These are phyloP conservation scores for Candida nonsorbophila DNA, from an alignment of 805 yeast species.

Conservation along the genomic window DNA sequence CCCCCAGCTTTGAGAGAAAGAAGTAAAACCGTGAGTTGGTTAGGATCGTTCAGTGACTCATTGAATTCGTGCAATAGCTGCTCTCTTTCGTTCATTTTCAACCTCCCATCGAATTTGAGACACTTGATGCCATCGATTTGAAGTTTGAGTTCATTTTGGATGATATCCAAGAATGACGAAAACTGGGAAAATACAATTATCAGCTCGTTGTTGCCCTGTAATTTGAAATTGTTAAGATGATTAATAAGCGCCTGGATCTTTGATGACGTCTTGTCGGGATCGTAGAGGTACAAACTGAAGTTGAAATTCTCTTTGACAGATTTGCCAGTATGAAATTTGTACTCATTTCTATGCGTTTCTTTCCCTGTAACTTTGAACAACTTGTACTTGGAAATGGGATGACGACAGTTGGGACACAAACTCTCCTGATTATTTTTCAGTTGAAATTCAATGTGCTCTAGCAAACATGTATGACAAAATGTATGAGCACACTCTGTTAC, in stretches of 20 bases:
- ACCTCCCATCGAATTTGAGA: conserved; percentile 78
- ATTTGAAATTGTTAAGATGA: conserved; percentile 51
- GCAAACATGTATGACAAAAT: conserved; percentile 68
- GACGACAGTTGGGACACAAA: conserved; percentile 76
- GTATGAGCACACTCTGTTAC: conserved; percentile 79
- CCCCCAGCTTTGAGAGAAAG: conserved; percentile 90
- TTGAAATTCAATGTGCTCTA: conserved; percentile 73
- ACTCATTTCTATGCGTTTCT: conserved; percentile 18
- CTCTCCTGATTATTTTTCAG: conserved; percentile 37
- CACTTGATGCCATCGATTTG: conserved; percentile 46
- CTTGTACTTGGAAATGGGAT: conserved; percentile 42
- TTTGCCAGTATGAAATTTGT: conserved; percentile 23
- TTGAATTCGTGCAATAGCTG: conserved; percentile 54
- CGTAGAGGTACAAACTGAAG: conserved; percentile 36
- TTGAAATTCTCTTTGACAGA: conserved; percentile 16
- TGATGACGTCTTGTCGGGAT: conserved; percentile 57
- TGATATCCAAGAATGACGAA: conserved; percentile 72
- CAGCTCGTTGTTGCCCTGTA: conserved; percentile 59
- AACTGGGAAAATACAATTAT: conserved; percentile 90
- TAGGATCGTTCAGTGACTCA: conserved; percentile 15
- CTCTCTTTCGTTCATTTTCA: conserved; percentile 61
- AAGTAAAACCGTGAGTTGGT: conserved; percentile 47
- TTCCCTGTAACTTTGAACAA: conserved; percentile 39
- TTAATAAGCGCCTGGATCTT: conserved; percentile 65
- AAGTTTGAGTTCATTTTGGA: conserved; percentile 52